Evolutionary conservation across 2,329 filamentous ascomycete genomes (phyloP).

Genomic region (Phyllosticta citribraziliensis): DNA sequence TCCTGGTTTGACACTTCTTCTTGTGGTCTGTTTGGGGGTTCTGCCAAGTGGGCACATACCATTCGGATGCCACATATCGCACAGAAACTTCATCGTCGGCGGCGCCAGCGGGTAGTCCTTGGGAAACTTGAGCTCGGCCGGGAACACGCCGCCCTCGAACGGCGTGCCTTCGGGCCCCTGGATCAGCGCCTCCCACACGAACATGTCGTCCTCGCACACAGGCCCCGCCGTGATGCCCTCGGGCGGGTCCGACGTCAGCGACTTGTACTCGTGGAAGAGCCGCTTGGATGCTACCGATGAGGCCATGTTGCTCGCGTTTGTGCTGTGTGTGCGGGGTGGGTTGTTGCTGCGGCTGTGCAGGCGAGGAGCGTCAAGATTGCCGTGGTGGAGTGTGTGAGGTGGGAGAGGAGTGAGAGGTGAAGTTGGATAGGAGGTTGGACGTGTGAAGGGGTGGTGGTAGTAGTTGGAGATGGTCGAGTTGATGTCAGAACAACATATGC

Average conservation of each 20-base stretch:
- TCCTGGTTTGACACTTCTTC: not conserved
- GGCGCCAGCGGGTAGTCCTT: slow-evolving; percentile 77
- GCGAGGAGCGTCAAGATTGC: not conserved
- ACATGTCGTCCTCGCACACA: slow-evolving; percentile 86
- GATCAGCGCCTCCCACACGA: slow-evolving; percentile 93
- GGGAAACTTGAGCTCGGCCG: slow-evolving; percentile 74
- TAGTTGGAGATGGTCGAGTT: not conserved
- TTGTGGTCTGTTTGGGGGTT: not conserved
- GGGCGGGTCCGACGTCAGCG: slow-evolving; percentile 87
- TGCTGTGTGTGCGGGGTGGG: not conserved
- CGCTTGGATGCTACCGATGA: slow-evolving; percentile 55
- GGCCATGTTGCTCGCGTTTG: slow-evolving; percentile 25
- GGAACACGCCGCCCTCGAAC: slow-evolving; percentile 92
- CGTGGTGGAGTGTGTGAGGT: not conserved
- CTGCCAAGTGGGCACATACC: slow-evolving; percentile 36
- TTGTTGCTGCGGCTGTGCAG: not conserved
- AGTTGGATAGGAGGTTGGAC: not conserved
- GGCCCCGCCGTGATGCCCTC: slow-evolving; percentile 95
- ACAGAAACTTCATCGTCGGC: slow-evolving; percentile 78
- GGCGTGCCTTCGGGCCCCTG: slow-evolving; percentile 92
- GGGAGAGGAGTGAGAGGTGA: not conserved
- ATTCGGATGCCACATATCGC: slow-evolving; percentile 88
- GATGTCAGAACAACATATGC: not conserved
- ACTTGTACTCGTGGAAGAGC: slow-evolving; percentile 92
- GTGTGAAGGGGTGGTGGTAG: not conserved